These are phyloP conservation scores for Orychophragmus violaceus DNA, from an alignment of 345 rosid genomes.

Conservation along the genomic window DNA sequence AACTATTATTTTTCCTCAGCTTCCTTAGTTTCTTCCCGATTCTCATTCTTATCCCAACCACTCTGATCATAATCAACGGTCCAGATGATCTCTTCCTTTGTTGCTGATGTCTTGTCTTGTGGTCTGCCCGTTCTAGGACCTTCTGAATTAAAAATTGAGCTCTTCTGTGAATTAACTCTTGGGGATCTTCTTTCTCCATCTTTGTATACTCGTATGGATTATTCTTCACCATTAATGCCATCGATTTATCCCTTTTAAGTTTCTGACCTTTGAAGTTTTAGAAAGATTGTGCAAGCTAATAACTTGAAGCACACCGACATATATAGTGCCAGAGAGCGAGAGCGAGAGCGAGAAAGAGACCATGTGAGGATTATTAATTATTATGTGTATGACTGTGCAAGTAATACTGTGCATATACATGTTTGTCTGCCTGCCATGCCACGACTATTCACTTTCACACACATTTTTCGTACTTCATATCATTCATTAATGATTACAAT, in stretches of 20 bases:
- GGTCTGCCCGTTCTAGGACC: constrained; percentile 46
- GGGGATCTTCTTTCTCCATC: constrained; percentile 66
- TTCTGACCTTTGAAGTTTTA: constrained; percentile 12
- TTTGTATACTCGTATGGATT: constrained; percentile 43
- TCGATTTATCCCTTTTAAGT: neutral
- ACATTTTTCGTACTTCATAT: neutral
- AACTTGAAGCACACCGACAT: constrained; percentile 2
- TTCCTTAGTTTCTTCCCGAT: constrained; percentile 63
- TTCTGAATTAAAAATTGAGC: constrained; percentile 84
- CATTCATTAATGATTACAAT: neutral
- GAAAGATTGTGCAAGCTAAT: constrained; percentile 14
- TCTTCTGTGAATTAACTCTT: constrained; percentile 52
- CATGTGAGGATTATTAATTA: constrained; percentile 21
- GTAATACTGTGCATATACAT: constrained; percentile 6
- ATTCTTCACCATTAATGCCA: constrained; percentile 24
- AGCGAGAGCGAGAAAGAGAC: constrained; percentile 3
- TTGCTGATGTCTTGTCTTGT: constrained; percentile 7
- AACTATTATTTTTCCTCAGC: constrained; percentile 46
- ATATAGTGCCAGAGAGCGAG: constrained; percentile 1
- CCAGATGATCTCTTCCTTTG: constrained; percentile 28
- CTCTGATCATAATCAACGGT: constrained; percentile 50
- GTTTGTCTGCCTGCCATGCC: neutral
- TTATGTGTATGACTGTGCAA: constrained; percentile 6
- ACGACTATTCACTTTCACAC: neutral
- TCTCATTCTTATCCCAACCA: constrained; percentile 51